Evolutionary conservation across 1,284 basidiomycete genomes (phyloP).

Genomic region (Boletus smithii): DNA sequence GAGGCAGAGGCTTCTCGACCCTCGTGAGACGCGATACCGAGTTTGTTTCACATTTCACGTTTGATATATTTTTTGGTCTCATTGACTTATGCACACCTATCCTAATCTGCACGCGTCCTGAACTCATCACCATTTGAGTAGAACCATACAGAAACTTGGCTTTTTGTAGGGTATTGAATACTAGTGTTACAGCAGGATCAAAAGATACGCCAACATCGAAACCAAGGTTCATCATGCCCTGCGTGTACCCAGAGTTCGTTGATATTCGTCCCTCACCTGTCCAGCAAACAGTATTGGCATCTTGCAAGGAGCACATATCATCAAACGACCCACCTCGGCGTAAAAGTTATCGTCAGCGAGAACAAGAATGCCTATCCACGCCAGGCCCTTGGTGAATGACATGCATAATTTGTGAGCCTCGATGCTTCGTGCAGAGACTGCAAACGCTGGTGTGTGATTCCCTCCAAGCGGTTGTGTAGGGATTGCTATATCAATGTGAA

Average conservation of each 20-base stretch:
- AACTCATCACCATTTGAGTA: conserved; percentile 14
- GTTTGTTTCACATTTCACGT: conserved; percentile 14
- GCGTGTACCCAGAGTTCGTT: conserved; percentile 13
- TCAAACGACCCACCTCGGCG: conserved; percentile 39
- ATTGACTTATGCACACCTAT: conserved; percentile 12
- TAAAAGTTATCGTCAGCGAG: conserved; percentile 59
- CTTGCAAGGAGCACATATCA: neutral
- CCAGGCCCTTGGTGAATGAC: conserved; percentile 56
- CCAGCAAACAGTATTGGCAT: neutral
- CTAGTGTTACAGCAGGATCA: conserved; percentile 19
- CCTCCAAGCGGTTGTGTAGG: conserved; percentile 58
- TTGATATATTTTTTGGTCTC: conserved; percentile 18
- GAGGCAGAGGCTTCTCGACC: conserved; percentile 12
- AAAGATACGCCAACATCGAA: neutral
- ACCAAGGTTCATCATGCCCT: conserved; percentile 9
- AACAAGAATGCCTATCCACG: conserved; percentile 56
- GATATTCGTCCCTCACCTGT: conserved; percentile 36
- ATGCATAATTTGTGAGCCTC: conserved; percentile 64
- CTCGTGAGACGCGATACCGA: conserved; percentile 13
- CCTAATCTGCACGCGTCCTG: conserved; percentile 22
- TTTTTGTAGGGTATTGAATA: conserved; percentile 11
- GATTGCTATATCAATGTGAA: conserved; percentile 46
- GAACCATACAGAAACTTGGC: conserved; percentile 9
- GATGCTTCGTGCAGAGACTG: conserved; percentile 52
- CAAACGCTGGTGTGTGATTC: conserved; percentile 67